Base-by-base conservation (phyloP, 495 filamentous ascomycete species). In the Neurospora sp. region DNA sequence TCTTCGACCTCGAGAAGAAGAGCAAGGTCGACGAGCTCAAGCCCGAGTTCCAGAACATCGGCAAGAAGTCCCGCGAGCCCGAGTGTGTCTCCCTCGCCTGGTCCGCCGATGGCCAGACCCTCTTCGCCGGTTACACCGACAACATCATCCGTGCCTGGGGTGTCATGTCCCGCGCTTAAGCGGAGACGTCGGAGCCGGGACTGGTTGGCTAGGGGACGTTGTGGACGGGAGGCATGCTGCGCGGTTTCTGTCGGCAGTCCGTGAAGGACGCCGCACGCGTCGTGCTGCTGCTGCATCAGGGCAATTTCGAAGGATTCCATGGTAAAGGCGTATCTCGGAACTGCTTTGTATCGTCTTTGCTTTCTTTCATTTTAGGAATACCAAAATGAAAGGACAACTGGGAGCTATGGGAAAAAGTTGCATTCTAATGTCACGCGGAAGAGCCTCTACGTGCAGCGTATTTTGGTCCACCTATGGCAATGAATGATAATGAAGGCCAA, bases 1-100 rank as follows among this genome's bases (percentile, higher is more conserved):
- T 99, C 88, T 99, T 99, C 87, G 96, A 99, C 83, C 90, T 99
- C 78, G 96, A 99, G 93, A 99, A 99, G 94, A 98, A 99, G 93
- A 95, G 91, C 91, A 98, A 98, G 91, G 96, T 99, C 76, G 96
- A 99, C 79, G 96, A 98, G 90, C 89, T 99, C 84, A 98, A 97
- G 93, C 96, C 96, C 76, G 96, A 99, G 81, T 98, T 96, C 87
- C 89, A 93, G 75, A 89, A 94, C 80, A 91, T 94, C 82, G 94
- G 96, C 86, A 97, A 97, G 94, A 98, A 98, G 94, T 92, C 89
- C 89, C 88, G 94, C 83, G 96, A 98, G 86, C 96, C 96, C 75
- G 96, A 99, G 92, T 98, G 95, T 87, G 90, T 99, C 75, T 91
- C 87, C 82, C 87, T 99, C 84, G 96, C 96, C 81, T 99, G 96